Evolutionary conservation across 495 filamentous ascomycete species (phyloP).

Genomic region (Aspergillus heteromorphus): DNA sequence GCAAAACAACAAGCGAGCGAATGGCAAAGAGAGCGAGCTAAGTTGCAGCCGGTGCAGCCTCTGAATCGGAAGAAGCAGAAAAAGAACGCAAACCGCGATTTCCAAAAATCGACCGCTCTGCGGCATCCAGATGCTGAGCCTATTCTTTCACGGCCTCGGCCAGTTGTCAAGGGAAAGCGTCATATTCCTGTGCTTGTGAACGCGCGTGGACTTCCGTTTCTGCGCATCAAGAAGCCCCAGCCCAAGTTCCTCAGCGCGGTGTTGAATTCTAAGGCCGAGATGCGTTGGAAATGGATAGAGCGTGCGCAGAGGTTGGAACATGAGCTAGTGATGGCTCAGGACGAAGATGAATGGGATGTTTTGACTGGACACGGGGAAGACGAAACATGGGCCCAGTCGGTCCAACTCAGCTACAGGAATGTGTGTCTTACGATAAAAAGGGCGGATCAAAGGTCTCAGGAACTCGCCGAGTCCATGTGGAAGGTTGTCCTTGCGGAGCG

Average conservation of each 20-base stretch:
- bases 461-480: conserved; percentile 38
- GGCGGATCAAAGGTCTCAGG: conserved; percentile 22
- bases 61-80: conserved; percentile 18
- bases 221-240: conserved; percentile 68
- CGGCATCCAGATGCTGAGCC: conserved; percentile 36
- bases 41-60: conserved; percentile 13
- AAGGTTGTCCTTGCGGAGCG: conserved; percentile 38
- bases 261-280: conserved; percentile 47
- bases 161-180: conserved; percentile 47
- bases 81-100: conserved; percentile 23
- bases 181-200: conserved; percentile 55
- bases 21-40: conserved; percentile 15
- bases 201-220: conserved; percentile 58
- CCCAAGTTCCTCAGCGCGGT: conserved; percentile 50
- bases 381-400: conserved; percentile 21
- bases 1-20: conserved; percentile 16
- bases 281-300: conserved; percentile 31
- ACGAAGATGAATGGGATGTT: conserved; percentile 57
- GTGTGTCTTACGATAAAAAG: conserved; percentile 18
- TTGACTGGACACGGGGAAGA: conserved; percentile 23
- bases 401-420: conserved; percentile 14
- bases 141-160: conserved; percentile 40
- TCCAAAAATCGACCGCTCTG: conserved; percentile 23
- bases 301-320: conserved; percentile 26
- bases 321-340: conserved; percentile 36